Base-by-base conservation (phyloP, 1,139 yeast species). In the Spathaspora jeffriesii region DNA sequence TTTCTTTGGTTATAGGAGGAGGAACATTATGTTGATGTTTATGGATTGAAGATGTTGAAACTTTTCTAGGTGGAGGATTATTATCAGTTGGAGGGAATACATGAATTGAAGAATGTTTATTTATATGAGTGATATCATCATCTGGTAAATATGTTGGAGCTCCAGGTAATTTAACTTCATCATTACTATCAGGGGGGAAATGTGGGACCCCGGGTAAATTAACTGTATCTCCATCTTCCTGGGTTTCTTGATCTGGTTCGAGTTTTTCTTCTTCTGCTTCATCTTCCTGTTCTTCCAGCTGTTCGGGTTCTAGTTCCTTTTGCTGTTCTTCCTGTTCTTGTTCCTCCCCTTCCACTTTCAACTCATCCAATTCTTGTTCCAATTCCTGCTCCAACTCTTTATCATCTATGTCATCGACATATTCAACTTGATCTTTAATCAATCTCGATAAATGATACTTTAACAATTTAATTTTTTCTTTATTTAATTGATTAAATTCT, bases 61-160 rank as follows among this genome's bases (percentile, higher is more conserved):
- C 43, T 43, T 43, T 45, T 32, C 42, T 42, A 21, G 43, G 21
- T 15, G 41, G 8, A 5, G 39, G 20, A 5, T 18, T 40, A 6
- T 32, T 34, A 11, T 42, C 48, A 13, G 53, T 58, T 2, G 76
- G 73, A 1, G 68, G 60, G 45, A 70, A 64, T 13, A 73, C 69
- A 7, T 70, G 72, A 18, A 74, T 73, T 6, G 76, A 62, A 2
- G 77, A 68, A 7, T 59, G 59, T 50, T 71, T 73, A 56, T 71
- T 73, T 42, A 73, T 73, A 40, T 59, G 64, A 3, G 70, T 57
- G 25, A 70, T 49, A 45, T 72, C 78, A 43, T 68, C 75, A 49
- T 71, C 75, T 1, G 78, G 78, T 32, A 72, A 60, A 52, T 68
- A 71, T 48, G 62, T 70, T 8, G 79, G 79, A 1, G 76, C 76